phyloP scores from a whole-genome alignment of 139 green algal genomes.

The Ostreobium quekettii region DNA sequence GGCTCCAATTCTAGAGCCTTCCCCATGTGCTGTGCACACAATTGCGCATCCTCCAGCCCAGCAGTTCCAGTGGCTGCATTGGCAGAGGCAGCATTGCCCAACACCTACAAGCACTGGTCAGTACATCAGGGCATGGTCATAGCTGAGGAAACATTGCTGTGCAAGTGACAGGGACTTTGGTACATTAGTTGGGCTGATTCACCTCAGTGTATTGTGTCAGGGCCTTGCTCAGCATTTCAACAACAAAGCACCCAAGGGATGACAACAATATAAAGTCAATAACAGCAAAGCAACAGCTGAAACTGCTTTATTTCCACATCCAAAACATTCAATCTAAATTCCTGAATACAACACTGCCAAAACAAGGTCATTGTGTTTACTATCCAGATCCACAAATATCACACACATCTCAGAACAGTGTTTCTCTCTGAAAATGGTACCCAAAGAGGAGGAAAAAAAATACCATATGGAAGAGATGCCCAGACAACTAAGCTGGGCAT shows the following conservation, averaged over 20 bases:
- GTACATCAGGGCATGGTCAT: neutral
- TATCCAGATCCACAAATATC: neutral
- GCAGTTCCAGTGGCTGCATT: slow-evolving; percentile 84
- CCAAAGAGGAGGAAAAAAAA: too few relatives aligned
- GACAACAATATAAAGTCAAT: neutral
- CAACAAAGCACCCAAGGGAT: neutral
- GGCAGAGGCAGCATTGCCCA: slow-evolving; percentile 93
- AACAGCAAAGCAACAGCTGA: neutral
- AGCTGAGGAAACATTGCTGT: neutral
- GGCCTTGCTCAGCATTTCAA: neutral
- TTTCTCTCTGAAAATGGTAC: neutral
- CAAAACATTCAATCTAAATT: too few relatives aligned
- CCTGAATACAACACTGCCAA: too few relatives aligned
- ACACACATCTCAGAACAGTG: neutral
- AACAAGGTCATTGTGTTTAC: neutral
- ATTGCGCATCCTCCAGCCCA: slow-evolving; percentile 62
- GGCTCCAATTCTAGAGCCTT: slow-evolving; percentile 48
- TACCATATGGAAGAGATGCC: too few relatives aligned
- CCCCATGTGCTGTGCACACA: slow-evolving; percentile 45
- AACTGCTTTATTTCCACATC: too few relatives aligned
- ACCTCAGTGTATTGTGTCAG: neutral
- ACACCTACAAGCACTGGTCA: slow-evolving; percentile 45
- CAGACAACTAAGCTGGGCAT: too few relatives aligned
- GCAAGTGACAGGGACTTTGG: neutral
- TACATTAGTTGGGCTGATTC: neutral